Base-by-base conservation (phyloP, 208 protist species). In the Crithidia thermophila region DNA sequence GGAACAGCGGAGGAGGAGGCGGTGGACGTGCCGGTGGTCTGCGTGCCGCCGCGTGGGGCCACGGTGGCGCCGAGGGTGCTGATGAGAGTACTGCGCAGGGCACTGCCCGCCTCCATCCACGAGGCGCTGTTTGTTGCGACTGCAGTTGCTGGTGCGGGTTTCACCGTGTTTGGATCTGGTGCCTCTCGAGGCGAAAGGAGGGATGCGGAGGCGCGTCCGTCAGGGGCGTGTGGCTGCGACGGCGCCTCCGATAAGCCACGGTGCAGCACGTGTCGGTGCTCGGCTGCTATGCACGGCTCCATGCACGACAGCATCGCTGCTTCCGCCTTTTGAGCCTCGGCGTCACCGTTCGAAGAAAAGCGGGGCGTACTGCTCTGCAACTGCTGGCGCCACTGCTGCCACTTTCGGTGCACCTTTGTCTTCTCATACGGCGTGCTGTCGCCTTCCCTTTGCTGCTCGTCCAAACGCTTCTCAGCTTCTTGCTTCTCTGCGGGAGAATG, bases 21-120 rank as follows among this genome's bases (percentile, higher is more conserved):
- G 34, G 10, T 45, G 3, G 36, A 59, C 10, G 23, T 18, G 36
- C 53, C 49, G 23, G 20, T 36, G 14, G 18, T 23, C 13, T 49
- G 58, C 67, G 34, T 37, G 21, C 16, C 36, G 0, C 28, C 18
- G 0, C 69, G 61, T 16, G 69, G 61, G 3, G 69, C 61, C 4
- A 69, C 61, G 11, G 13, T 62, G 7, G 61, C 69, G 11, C 69
- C 55, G 40, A 75, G 57, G 5, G 60, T 65, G 34, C 62, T 55
- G 21, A 75, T 7, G 16, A 75, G 43, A 7, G 69, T 52, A 5
- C 61, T 50, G 43, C 69, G 69, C 7, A 75, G 56, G 16, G 61
- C 62, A 33, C 56, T 69, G 30, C 61, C 61, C 25, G 56, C 53
- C 46, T 59, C 69, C 20, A 52, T 45, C 69, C 69, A 75, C 37